Evolutionary conservation across 1,284 basidiomycete genomes (phyloP), one percentile per base, ranked within the genome.

Genomic region (Cutaneotrichosporon sp.): DNA sequence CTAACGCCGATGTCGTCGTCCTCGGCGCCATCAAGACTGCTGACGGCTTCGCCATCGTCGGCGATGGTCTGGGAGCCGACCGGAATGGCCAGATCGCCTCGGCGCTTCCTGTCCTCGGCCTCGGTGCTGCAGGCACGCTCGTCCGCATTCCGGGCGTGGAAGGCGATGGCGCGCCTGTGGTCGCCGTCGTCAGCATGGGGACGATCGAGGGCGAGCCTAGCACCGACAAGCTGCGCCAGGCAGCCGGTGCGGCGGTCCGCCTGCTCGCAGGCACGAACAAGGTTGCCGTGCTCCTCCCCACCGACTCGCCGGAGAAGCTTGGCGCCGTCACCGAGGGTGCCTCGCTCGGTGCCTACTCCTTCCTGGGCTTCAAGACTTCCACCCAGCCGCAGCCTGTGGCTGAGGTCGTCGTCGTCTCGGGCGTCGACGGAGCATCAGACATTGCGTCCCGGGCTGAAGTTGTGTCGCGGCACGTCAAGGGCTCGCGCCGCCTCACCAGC

Each of bases 401-500:
- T 20, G 48, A 49, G 48, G 24, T 49, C 10, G 22, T 34, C 5
- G 17, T 49, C n/a, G 19, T 22, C n/a, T n/a, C n/a, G n/a, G n/a
- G n/a, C n/a, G n/a, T n/a, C n/a, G n/a, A n/a, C n/a, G n/a, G n/a
- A n/a, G n/a, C n/a, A n/a, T n/a, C 45, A 14, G 52, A 55, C n/a
- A 24, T 35, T 5, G 43, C 54, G 12, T 34, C 34, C 26, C 34
- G 27, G 6, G 56, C 52, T 26, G 56, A 58, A 32, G 32, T 58
- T 8, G 32, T 41, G 8, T 39, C 52, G 2, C 52, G 52, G 22
- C 56, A 54, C 52, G 42, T 34, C 42, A 58, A 58, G 56, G 19
- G 24, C 9, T 46, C 56, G 16, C 56, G 56, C n/a, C n/a, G 48
- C 46, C 56, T 58, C n/a, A 42, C 45, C 46, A 54, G 44, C 56